Percentiles rank a stretch among this genome's conserved stretches.
phyloP scores from a whole-genome alignment of 2,329 filamentous ascomycete genomes.

The Bipolaris bicolor region DNA sequence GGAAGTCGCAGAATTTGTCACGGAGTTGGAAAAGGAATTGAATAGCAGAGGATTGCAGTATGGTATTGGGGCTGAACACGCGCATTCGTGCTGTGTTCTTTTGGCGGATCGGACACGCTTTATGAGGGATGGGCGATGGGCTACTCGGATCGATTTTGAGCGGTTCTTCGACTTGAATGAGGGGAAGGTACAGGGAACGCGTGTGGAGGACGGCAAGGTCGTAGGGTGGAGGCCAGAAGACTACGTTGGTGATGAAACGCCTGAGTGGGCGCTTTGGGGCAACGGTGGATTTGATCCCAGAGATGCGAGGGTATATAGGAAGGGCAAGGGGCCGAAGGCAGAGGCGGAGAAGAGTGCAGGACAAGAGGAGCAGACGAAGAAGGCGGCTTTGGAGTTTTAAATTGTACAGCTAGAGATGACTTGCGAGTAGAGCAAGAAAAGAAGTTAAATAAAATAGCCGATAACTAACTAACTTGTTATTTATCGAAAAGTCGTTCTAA shows the following conservation, averaged over 20 bases:
- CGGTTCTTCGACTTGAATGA: slow-evolving; percentile 86
- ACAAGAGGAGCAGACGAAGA: slow-evolving; percentile 11
- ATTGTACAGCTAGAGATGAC: neutral
- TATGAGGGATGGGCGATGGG: slow-evolving; percentile 77
- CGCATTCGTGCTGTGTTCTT: slow-evolving; percentile 90
- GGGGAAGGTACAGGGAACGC: slow-evolving; percentile 50
- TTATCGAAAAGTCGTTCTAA: too few relatives aligned
- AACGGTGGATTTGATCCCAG: slow-evolving; percentile 92
- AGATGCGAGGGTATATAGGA: slow-evolving; percentile 85
- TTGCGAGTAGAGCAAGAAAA: neutral
- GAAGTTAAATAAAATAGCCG: neutral
- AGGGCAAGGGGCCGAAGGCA: slow-evolving; percentile 67
- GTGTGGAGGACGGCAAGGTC: slow-evolving; percentile 53
- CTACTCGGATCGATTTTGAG: slow-evolving; percentile 89
- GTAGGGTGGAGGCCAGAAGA: slow-evolving; percentile 84
- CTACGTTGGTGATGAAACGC: slow-evolving; percentile 83
- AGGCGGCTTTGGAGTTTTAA: slow-evolving; percentile 20
- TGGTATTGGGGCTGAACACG: slow-evolving; percentile 92
- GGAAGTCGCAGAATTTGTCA: slow-evolving; percentile 83
- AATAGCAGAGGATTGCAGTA: slow-evolving; percentile 75
- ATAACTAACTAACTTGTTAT: too few relatives aligned
- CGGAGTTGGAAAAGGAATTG: slow-evolving; percentile 73
- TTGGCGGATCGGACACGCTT: slow-evolving; percentile 80
- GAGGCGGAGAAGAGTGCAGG: slow-evolving; percentile 22
- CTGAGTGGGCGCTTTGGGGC: slow-evolving; percentile 94